phyloP scores from a whole-genome alignment of 768 basidiomycete species.

The Pleurotus cornucopiae region DNA sequence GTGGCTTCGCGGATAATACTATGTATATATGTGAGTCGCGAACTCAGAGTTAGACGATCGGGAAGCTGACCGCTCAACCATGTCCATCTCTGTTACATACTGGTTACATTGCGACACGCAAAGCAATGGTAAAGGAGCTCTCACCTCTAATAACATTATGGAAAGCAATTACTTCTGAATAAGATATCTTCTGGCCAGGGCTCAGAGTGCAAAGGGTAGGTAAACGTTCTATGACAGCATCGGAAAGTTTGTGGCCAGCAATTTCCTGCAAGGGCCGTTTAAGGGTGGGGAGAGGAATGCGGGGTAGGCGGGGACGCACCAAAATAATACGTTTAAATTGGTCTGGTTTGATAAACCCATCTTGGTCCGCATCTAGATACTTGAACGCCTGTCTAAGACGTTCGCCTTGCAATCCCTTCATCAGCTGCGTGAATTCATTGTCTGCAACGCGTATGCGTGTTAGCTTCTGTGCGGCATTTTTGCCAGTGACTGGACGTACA shows the following conservation, averaged over 20 bases:
- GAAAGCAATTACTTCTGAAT: constrained; percentile 95
- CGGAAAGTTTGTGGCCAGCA: constrained; percentile 95
- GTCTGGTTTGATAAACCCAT: constrained; percentile 91
- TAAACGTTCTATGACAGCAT: constrained; percentile 86
- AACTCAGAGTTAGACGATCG: not conserved
- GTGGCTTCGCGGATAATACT: constrained; percentile 90
- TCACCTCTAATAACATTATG: constrained; percentile 91
- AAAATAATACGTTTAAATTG: constrained; percentile 95
- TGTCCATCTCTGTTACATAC: constrained; percentile 80
- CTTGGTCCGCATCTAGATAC: constrained; percentile 82
- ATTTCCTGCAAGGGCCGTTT: constrained; percentile 59
- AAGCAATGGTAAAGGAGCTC: constrained; percentile 17
- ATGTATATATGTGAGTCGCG: constrained; percentile 8
- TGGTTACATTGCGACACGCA: too few relatives aligned
- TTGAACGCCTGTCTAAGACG: constrained; percentile 95
- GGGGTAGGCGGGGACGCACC: constrained; percentile 40
- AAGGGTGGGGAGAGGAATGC: not conserved
- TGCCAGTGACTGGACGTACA: constrained; percentile 48
- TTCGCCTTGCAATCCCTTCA: constrained; percentile 99
- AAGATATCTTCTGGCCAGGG: constrained; percentile 88
- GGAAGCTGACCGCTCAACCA: constrained; percentile 73
- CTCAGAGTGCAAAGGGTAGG: constrained; percentile 89
- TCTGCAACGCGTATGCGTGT: constrained; percentile 37
- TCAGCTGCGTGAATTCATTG: constrained; percentile 96
- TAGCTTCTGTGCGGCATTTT: not conserved